Evolutionary conservation across 176 grass and related monocot genomes (phyloP).

Genomic region (Triticum turgidum): DNA sequence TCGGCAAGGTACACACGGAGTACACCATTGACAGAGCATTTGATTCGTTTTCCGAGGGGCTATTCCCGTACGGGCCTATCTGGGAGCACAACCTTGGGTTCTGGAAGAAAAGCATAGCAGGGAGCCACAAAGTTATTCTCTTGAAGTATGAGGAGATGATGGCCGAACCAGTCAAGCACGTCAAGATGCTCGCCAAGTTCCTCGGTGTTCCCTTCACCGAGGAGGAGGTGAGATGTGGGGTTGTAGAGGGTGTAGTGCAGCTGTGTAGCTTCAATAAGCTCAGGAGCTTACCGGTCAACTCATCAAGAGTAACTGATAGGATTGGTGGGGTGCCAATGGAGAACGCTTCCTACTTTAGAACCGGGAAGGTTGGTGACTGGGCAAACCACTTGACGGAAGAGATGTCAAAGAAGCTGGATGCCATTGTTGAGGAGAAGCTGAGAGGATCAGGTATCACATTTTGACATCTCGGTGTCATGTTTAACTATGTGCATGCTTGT

Average conservation of each 20-base stretch:
- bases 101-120: neutral
- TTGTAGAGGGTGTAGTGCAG: neutral
- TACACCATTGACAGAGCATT: neutral
- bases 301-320: neutral
- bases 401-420: neutral
- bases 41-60: neutral
- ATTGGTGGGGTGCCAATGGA: neutral
- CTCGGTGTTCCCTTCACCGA: neutral
- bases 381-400: neutral
- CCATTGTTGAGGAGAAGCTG: neutral
- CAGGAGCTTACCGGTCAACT: neutral
- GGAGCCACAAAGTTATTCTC: neutral
- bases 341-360: neutral
- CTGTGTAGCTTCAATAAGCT: constrained; percentile 15
- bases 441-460: neutral
- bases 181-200: neutral
- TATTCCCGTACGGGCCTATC: neutral
- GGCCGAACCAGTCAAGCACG: neutral
- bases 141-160: neutral
- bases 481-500: neutral
- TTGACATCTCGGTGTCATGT: neutral
- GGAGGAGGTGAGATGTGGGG: neutral
- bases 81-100: constrained; percentile 9
- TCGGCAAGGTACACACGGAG: neutral
- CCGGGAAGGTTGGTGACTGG: neutral